Evolutionary conservation across 2,329 filamentous ascomycete genomes (phyloP), one percentile per base, ranked within the genome.

Genomic region (Aspergillus sp.): DNA sequence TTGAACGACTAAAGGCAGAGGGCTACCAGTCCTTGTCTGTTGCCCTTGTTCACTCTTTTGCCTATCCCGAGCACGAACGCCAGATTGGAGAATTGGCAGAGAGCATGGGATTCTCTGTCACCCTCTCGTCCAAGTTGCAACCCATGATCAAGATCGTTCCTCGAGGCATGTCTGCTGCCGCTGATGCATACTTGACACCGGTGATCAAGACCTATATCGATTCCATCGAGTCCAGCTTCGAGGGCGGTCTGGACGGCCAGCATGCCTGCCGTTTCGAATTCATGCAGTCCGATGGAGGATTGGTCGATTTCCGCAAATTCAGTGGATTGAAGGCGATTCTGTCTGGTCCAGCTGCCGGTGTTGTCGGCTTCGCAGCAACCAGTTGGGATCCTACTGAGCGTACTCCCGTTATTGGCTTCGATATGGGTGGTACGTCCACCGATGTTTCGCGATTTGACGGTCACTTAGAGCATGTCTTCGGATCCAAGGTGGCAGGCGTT

Each of bases 401-500:
- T 60, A 88, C 81, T 1, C 89, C 90, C 0, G 86, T 96, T 4
- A 95, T 96, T 57, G 90, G 90, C 0, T 96, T 96, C 58, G 90
- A 95, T 58, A 96, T 96, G 90, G 88, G 88, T 28, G 90, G 90
- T 7, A 96, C 90, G 0, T 90, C 84, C 48, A 95, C 90, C 1
- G 90, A 96, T 63, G 61, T 95, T 8, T 91, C 87, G 33, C 76
- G 90, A 42, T 95, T 91, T 57, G 87, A 85, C 43, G 90, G 90
- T 10, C 75, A 86, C 40, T 93, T 93, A 56, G 90, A 95, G 56
- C 90, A 95, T 56, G 88, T 94, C 1, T 95, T 95, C 53, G 90
- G 95, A 68, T 95, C 88, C 0, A 94, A 88, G 0, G 94, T 88
- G 2, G 90, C 90, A 0, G 90, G 90, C 9, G 88, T 95, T 1